Conservation (phyloP, 1,284 basidiomycete genomes). For the Salmacisia buchloeana region DNA sequence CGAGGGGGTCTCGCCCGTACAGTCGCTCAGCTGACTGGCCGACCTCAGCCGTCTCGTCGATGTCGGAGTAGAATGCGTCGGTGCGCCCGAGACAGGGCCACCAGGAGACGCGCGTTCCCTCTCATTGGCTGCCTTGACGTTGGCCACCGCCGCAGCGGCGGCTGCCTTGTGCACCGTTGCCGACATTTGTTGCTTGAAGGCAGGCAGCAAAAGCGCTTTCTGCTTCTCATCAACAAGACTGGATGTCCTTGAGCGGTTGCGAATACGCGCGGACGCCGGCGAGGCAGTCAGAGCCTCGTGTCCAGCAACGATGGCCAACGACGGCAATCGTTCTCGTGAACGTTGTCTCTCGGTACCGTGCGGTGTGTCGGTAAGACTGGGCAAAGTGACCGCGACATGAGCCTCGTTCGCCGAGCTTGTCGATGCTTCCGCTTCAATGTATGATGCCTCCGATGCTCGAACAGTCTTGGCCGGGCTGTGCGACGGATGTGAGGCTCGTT, state of each 20-base stretch:
- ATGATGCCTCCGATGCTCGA: not conserved
- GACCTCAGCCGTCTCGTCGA: not conserved
- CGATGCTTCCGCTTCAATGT: not conserved
- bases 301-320: not conserved
- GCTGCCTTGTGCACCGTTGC: constrained; percentile 2
- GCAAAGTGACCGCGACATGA: not conserved
- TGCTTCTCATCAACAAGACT: constrained; percentile 11
- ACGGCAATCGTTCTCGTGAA: not conserved
- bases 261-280: not conserved
- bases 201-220: constrained; percentile 7
- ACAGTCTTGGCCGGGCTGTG: not conserved
- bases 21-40: not conserved
- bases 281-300: not conserved
- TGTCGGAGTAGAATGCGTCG: not conserved
- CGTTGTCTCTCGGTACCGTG: not conserved
- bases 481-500: not conserved
- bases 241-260: not conserved
- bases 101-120: not conserved
- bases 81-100: too few relatives aligned
- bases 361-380: not conserved
- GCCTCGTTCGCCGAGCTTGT: not conserved
- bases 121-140: not conserved
- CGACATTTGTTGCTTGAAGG: constrained; percentile 7
- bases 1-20: not conserved
- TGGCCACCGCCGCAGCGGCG: constrained; percentile 1